Evolutionary conservation across 169 alveolate species (phyloP).

Genomic region (Cryptosporidium felis): DNA sequence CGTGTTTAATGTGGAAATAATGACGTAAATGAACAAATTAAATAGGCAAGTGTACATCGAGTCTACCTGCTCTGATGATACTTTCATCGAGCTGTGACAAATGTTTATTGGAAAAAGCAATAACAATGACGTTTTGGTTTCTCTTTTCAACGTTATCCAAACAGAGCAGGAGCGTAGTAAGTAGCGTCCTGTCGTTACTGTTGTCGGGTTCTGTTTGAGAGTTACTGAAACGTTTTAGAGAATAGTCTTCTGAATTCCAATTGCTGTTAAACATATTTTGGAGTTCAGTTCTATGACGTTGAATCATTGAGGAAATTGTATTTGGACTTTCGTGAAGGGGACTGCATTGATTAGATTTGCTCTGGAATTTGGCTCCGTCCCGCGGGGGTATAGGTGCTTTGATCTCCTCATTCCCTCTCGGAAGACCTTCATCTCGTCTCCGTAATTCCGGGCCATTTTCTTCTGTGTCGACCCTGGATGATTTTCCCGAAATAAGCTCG

Average conservation of each 20-base stretch:
- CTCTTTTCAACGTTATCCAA: constrained; percentile 52
- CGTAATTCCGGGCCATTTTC: too few relatives aligned
- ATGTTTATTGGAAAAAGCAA: constrained; percentile 28
- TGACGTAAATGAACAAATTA: background rate
- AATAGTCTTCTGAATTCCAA: background rate
- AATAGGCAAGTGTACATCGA: constrained; percentile 26
- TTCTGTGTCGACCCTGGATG: background rate
- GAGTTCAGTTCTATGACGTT: too few relatives aligned
- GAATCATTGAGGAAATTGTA: too few relatives aligned
- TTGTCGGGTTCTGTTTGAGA: background rate
- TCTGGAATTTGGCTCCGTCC: too few relatives aligned
- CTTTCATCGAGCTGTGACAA: constrained; percentile 19
- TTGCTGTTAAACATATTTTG: background rate
- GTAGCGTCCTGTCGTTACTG: constrained; percentile 45
- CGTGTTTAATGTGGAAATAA: too few relatives aligned
- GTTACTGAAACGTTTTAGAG: background rate
- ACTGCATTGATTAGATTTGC: too few relatives aligned
- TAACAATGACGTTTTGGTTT: constrained; percentile 23
- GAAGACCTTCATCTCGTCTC: too few relatives aligned
- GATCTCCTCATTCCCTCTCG: too few relatives aligned
- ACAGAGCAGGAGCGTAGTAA: constrained; percentile 49
- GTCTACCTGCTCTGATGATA: constrained; percentile 63
- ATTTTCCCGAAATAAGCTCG: constrained; percentile 3
- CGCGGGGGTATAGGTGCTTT: too few relatives aligned
- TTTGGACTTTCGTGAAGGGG: too few relatives aligned